Percentiles rank a stretch among this genome's conserved stretches.
Evolutionary conservation across 1,139 yeast species (phyloP).

Genomic region (Spathaspora sp.): DNA sequence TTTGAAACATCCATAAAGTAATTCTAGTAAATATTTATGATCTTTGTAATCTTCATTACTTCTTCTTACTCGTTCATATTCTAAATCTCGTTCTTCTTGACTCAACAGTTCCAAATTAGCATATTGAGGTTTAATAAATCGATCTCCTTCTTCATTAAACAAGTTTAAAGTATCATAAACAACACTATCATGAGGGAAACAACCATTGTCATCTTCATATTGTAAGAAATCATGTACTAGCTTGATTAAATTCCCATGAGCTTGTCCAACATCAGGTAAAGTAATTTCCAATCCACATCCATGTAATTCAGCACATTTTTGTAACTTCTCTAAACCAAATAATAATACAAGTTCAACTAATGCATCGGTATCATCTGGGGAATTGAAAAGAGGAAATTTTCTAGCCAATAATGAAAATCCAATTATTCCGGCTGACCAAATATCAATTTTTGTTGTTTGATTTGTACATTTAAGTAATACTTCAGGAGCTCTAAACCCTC

Average conservation of each 20-base stretch:
- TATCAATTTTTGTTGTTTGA: conserved; percentile 78
- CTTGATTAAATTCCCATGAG: conserved; percentile 33
- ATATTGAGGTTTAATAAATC: conserved; percentile 24
- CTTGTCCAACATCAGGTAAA: conserved; percentile 19
- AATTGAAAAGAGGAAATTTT: conserved; percentile 83
- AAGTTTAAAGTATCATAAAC: conserved; percentile 37
- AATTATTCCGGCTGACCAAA: conserved; percentile 93
- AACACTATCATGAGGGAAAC: conserved; percentile 42
- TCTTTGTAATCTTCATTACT: conserved; percentile 34
- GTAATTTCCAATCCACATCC: conserved; percentile 84
- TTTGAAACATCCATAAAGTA: conserved; percentile 53
- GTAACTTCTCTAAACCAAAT: conserved; percentile 76
- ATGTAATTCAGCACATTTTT: conserved; percentile 77
- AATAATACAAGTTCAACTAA: conserved; percentile 79
- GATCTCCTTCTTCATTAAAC: conserved; percentile 26
- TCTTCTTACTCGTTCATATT: conserved; percentile 16
- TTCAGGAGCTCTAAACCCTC: conserved; percentile 96
- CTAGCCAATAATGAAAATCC: conserved; percentile 69
- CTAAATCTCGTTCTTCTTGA: conserved; percentile 7
- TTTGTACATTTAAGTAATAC: conserved; percentile 84
- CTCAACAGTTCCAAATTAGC: conserved; percentile 7
- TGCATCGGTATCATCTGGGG: conserved; percentile 92
- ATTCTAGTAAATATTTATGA: conserved; percentile 49
- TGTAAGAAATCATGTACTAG: conserved; percentile 30
- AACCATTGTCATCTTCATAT: conserved; percentile 33